Evolutionary conservation across 192 early-diverging fungal genomes (phyloP), one percentile per base, ranked within the genome.

Genomic region (Anaeromyces robustus): DNA sequence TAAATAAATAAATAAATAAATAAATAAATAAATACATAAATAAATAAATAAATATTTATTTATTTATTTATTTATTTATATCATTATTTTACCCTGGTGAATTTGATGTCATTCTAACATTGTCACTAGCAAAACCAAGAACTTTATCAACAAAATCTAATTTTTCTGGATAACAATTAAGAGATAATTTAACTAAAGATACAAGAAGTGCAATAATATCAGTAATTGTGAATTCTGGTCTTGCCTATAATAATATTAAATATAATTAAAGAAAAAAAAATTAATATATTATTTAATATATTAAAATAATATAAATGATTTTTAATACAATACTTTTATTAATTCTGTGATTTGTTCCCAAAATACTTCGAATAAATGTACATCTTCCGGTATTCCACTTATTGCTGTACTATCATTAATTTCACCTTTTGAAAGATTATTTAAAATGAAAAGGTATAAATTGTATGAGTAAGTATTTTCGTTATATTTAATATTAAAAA

Each of bases 331-430:
- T 85, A 93, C 93, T 86, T 92, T 93, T 59, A 99, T 93, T 31
- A 98, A 90, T 59, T 94, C 92, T 30, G 93, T 93, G 81, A 99
- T 94, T 84, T 99, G 96, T 31, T 84, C 87, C 98, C 98, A 99
- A 85, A 99, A 99, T 31, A 98, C 94, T 78, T 94, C 95, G 89
- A 99, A 99, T 26, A 99, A 86, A 77, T 91, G 88, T 28, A 95
- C 92, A 82, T 95, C 94, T 37, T 94, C 90, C 12, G 94, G 95
- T 79, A 96, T 95, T 22, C 94, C 95, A 81, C 91, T 89, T 39
- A 87, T 86, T 80, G 89, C 89, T 41, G 84, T 87, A 12, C 88
- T 37, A 30, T 77, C 78, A 18, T 81, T 85, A 32, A 83, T 84
- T 29, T 83, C 81, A 29, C 86, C 80, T 29, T 85, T 77, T 77